phyloP scores from a whole-genome alignment of 1,139 yeast genomes.

The Yamadazyma dendronema region DNA sequence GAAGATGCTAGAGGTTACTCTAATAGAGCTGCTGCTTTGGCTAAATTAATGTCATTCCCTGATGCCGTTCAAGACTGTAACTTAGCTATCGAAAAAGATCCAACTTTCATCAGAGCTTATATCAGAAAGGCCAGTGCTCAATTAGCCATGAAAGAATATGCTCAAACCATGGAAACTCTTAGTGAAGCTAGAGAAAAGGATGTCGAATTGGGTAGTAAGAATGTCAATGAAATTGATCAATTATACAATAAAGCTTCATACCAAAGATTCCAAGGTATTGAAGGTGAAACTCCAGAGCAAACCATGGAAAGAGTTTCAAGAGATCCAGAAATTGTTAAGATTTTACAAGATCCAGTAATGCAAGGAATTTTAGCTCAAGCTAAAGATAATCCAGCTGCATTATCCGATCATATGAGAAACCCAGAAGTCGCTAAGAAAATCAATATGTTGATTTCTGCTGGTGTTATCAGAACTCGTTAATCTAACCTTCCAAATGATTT shows the following conservation, averaged over 20 bases:
- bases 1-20: slow-evolving; percentile 96
- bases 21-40: slow-evolving; percentile 95
- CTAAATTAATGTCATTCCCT: slow-evolving; percentile 94
- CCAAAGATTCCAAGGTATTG: slow-evolving; percentile 76
- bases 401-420: slow-evolving; percentile 96
- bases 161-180: slow-evolving; percentile 79
- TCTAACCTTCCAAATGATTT: too few relatives aligned
- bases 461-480: slow-evolving; percentile 91
- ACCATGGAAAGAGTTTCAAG: slow-evolving; percentile 86
- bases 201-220: slow-evolving; percentile 57
- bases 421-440: slow-evolving; percentile 90
- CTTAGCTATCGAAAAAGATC: slow-evolving; percentile 83
- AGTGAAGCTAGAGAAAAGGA: slow-evolving; percentile 77
- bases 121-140: slow-evolving; percentile 96
- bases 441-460: slow-evolving; percentile 90
- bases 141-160: slow-evolving; percentile 85
- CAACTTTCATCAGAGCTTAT: slow-evolving; percentile 87
- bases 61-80: slow-evolving; percentile 95
- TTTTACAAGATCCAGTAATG: slow-evolving; percentile 96
- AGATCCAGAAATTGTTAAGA: slow-evolving; percentile 91
- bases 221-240: slow-evolving; percentile 77
- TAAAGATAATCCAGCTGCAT: slow-evolving; percentile 91
- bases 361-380: slow-evolving; percentile 94
- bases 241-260: slow-evolving; percentile 73
- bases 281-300: slow-evolving; percentile 94